Percentiles rank a stretch among this genome's conserved stretches.
phyloP scores from a whole-genome alignment of 108 stramenopile genomes.

The Discostella stelligeroides region DNA sequence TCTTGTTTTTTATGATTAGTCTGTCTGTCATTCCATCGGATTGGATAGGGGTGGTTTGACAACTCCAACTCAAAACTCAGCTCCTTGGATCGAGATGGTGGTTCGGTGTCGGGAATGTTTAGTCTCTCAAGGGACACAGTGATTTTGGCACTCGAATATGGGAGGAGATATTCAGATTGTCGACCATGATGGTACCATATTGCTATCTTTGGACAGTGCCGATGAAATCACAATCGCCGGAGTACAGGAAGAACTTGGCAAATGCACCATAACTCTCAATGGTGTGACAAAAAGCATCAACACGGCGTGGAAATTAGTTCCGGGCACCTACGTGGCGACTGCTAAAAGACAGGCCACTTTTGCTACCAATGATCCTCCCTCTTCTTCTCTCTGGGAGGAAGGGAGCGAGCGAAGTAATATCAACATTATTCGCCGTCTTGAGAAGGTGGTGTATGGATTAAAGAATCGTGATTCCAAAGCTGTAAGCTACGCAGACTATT shows the following conservation, averaged over 20 bases:
- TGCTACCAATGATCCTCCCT: conserved; percentile 1
- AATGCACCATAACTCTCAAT: conserved; percentile 12
- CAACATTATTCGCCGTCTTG: conserved; percentile 9
- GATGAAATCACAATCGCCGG: conserved; percentile 11
- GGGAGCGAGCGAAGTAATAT: conserved; percentile 8
- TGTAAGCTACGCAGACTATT: conserved; percentile 10
- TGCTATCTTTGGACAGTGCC: conserved; percentile 15
- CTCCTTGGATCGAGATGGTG: no score
- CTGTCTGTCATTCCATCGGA: no score
- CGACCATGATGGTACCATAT: conserved; percentile 2
- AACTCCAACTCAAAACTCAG: no score
- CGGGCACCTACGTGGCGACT: conserved; percentile 12
- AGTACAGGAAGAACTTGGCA: conserved; percentile 12
- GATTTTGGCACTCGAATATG: not conserved
- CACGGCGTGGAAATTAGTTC: conserved; percentile 13
- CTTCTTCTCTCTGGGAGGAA: no score
- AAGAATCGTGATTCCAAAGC: conserved; percentile 14
- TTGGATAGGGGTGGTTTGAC: no score
- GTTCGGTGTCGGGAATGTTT: no score
- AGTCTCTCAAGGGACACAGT: no score
- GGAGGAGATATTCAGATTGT: conserved; percentile 12
- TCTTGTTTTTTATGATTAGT: no score
- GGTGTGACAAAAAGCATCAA: conserved; percentile 17
- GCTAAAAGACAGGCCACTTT: conserved; percentile 14
- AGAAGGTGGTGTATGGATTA: conserved; percentile 17